A percentile compares a stretch with the other conserved stretches of the same genome.
Conservation (phyloP, 1,284 basidiomycete species). For the Leccinum pallidistipes region DNA sequence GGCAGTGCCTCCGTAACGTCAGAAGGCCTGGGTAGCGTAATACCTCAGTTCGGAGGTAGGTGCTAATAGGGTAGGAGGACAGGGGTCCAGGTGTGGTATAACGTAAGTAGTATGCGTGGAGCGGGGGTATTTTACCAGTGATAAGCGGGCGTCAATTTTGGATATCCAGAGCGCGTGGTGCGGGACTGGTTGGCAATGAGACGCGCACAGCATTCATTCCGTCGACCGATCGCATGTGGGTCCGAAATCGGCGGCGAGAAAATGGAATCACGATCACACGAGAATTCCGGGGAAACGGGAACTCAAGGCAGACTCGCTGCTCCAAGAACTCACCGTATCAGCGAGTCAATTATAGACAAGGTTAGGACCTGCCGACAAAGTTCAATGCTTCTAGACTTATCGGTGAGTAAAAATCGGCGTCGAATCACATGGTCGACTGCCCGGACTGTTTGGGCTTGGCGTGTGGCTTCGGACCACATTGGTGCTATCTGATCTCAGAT, state of each 20-base stretch:
- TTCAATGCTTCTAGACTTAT: not conserved
- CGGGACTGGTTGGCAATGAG: too few species aligned
- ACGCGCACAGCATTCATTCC: not conserved
- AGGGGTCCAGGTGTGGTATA: too few species aligned
- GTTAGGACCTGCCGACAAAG: not conserved
- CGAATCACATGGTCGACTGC: not conserved
- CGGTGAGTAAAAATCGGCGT: conserved; percentile 7
- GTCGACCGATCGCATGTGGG: not conserved
- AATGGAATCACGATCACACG: not conserved
- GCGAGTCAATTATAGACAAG: not conserved
- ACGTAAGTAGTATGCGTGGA: too few species aligned
- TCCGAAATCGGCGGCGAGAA: not conserved
- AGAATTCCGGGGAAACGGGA: not conserved
- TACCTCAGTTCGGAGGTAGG: too few species aligned
- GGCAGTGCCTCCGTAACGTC: too few species aligned
- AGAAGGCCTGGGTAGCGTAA: too few species aligned
- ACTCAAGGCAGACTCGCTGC: not conserved
- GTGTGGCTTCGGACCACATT: not conserved
- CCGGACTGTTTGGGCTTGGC: not conserved
- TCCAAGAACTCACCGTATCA: not conserved
- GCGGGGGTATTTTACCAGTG: too few species aligned
- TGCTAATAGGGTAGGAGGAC: too few species aligned
- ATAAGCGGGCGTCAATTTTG: too few species aligned
- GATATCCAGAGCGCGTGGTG: too few species aligned
- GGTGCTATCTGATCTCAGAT: not conserved